Evolutionary conservation across 176 grass and related monocot species (phyloP).

Genomic region (Carex scoparia): DNA sequence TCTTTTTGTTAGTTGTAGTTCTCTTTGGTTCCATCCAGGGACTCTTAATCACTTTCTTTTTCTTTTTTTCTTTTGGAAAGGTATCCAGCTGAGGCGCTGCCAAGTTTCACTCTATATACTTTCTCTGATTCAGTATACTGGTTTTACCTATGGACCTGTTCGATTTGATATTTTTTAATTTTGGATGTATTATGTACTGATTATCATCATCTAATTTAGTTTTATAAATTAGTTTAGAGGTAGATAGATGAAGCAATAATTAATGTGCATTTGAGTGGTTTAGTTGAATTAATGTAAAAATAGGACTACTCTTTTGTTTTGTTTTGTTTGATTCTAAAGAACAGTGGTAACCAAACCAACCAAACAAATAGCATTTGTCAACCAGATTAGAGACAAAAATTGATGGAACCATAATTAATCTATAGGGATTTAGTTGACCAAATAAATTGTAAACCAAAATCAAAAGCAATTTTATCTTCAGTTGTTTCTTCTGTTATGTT

Average conservation of each 20-base stretch:
- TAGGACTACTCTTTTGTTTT: neutral
- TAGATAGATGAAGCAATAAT: neutral
- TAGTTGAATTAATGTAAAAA: neutral
- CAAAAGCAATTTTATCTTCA: neutral
- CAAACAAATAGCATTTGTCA: neutral
- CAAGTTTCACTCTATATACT: too few relatives aligned
- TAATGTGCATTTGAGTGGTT: neutral
- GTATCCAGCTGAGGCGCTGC: neutral
- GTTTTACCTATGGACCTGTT: neutral
- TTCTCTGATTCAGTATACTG: too few relatives aligned
- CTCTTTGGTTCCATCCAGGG: neutral
- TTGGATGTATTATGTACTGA: neutral
- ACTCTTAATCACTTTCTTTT: neutral
- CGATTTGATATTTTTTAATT: neutral
- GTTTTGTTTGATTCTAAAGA: neutral
- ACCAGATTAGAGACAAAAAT: neutral
- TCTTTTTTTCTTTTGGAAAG: neutral
- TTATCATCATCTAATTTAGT: neutral
- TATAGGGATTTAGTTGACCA: neutral
- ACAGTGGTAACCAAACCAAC: neutral
- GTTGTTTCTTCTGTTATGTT: neutral
- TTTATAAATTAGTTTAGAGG: neutral
- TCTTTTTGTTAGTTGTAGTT: constrained; percentile 15
- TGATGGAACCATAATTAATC: constrained; percentile 7
- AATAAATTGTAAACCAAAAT: neutral